Conservation (phyloP, 495 filamentous ascomycete species). For the Hypomontagnella monticulosa region DNA sequence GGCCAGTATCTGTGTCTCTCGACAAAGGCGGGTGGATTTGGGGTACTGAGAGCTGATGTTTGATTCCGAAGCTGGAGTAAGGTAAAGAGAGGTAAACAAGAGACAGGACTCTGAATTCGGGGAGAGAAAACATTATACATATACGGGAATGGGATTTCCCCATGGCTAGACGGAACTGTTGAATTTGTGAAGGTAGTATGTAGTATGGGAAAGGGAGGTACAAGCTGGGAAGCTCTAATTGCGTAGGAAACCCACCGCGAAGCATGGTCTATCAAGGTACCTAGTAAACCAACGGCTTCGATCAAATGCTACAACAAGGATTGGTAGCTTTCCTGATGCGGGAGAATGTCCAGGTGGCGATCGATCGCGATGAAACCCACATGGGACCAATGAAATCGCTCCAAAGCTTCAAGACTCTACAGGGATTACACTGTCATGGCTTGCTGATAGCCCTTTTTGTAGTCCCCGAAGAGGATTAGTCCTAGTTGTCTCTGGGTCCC, state of each 20-base stretch:
- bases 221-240: constrained; percentile 14
- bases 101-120: constrained; percentile 3
- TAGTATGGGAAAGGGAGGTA: constrained; percentile 10
- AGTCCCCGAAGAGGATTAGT: constrained; percentile 22
- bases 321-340: constrained; percentile 39
- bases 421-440: constrained; percentile 27
- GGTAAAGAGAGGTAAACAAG: neutral
- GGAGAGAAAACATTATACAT: constrained; percentile 17
- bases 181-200: constrained; percentile 12
- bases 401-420: constrained; percentile 10
- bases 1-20: neutral
- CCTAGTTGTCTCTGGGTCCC: neutral
- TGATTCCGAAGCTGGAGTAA: neutral
- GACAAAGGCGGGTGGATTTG: constrained; percentile 7
- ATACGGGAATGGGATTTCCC: constrained; percentile 29
- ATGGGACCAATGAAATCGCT: constrained; percentile 21
- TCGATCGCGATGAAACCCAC: constrained; percentile 34
- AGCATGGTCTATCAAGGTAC: constrained; percentile 15
- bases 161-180: constrained; percentile 23
- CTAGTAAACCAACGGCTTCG: constrained; percentile 16
- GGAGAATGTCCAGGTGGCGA: constrained; percentile 41
- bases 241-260: constrained; percentile 19
- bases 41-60: neutral
- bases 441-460: constrained; percentile 35
- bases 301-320: constrained; percentile 30